Evolutionary conservation across 768 basidiomycete genomes (phyloP), one percentile per base, ranked within the genome.

Genomic region (Serpula lacrymans): DNA sequence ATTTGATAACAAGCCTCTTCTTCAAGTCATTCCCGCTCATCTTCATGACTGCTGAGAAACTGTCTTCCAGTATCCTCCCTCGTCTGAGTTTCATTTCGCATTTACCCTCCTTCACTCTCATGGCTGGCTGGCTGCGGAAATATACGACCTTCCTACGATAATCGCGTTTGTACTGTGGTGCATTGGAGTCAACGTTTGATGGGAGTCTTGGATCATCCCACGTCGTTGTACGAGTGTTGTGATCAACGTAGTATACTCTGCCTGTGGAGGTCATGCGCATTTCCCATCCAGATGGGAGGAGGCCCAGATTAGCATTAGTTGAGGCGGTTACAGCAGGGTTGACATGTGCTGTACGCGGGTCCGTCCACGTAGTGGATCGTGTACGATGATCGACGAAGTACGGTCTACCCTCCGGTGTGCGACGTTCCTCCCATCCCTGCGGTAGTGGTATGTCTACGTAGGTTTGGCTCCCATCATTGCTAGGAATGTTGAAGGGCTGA

Each of bases 141-240:
- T 94, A 94, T 35, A 94, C 83, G 31, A 94, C 80, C 64, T 94
- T 95, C 42, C 89, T 72, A 48, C 91, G 71, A 60, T 94, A 95
- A 65, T 95, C 91, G 47, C 89, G 83, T 65, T 94, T 93, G 65
- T 93, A 94, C 64, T 94, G 90, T n/a, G 91, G 92, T 3, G 89
- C 89, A 63, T 82, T 88, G 49, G 86, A 82, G 54, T 92, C 89
- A 34, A 92, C 69, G 46, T 82, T 77, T 1, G 79, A 82, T 0
- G 92, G 91, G 38, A 93, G 62, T 37, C 92, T 78, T 14, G 91
- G 92, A 59, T 95, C 92, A 56, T 94, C 92, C 92, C 91, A 94
- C 5, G 88, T 80, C 12, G 92, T 94, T 13, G 90, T 90, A 39
- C 85, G 75, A 27, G 84, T 86, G 48, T 85, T 93, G 64, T 95